Percentiles rank a stretch among this genome's conserved stretches.
phyloP scores from a whole-genome alignment of 805 yeast species.

The Priceomyces haplophilus region DNA sequence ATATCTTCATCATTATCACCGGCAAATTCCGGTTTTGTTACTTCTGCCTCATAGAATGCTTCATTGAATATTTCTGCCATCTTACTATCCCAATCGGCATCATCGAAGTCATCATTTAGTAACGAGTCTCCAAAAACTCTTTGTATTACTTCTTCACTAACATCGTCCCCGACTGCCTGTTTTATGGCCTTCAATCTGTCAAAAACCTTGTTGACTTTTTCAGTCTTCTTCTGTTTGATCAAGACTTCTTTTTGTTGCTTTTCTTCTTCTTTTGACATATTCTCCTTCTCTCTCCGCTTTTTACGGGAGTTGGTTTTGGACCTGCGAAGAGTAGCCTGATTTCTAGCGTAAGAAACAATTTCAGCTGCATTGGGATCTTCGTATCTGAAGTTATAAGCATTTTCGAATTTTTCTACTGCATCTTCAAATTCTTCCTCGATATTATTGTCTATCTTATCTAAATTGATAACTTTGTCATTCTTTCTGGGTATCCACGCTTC shows the following conservation, averaged over 20 bases:
- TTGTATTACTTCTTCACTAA: slow-evolving; percentile 56
- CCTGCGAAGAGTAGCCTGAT: slow-evolving; percentile 87
- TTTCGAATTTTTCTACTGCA: slow-evolving; percentile 87
- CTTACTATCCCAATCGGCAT: slow-evolving; percentile 85
- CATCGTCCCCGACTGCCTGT: slow-evolving; percentile 65
- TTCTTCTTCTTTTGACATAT: slow-evolving; percentile 49
- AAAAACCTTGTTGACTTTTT: slow-evolving; percentile 72
- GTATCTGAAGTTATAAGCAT: slow-evolving; percentile 89
- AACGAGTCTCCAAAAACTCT: slow-evolving; percentile 71
- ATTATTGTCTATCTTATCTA: slow-evolving; percentile 49
- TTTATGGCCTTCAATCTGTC: slow-evolving; percentile 65
- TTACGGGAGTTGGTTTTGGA: slow-evolving; percentile 71
- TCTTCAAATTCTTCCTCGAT: slow-evolving; percentile 88
- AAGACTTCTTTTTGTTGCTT: slow-evolving; percentile 56
- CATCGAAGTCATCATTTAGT: slow-evolving; percentile 84
- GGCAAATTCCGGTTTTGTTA: slow-evolving; percentile 39
- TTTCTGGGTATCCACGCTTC: slow-evolving; percentile 89
- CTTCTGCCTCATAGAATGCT: slow-evolving; percentile 60
- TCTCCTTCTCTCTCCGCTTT: slow-evolving; percentile 73
- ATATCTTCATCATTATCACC: slow-evolving; percentile 30
- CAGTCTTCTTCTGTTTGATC: slow-evolving; percentile 66
- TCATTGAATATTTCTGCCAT: slow-evolving; percentile 85
- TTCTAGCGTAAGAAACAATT: slow-evolving; percentile 91
- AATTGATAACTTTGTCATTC: slow-evolving; percentile 53
- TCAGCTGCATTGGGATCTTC: slow-evolving; percentile 92